Conservation (phyloP, 2,329 filamentous ascomycete species). For the Penicillium occitanis region DNA sequence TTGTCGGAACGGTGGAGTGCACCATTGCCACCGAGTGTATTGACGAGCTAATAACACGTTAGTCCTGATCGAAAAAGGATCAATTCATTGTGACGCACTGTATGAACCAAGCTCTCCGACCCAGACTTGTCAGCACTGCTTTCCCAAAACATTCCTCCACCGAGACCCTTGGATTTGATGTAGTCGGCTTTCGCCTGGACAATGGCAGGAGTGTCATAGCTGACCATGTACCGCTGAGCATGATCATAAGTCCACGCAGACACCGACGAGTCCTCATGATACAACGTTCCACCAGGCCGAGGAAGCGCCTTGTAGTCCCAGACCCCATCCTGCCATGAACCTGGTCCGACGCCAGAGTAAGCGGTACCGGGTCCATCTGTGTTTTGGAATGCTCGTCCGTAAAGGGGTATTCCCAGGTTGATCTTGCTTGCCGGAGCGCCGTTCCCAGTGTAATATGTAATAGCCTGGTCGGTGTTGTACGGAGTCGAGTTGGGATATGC, state of each 20-base stretch:
- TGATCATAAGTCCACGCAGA: conserved; percentile 69
- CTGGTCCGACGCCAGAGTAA: conserved; percentile 72
- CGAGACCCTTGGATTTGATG: conserved; percentile 65
- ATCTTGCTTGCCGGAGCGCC: conserved; percentile 71
- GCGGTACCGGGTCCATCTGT: conserved; percentile 71
- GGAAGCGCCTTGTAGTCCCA: conserved; percentile 84
- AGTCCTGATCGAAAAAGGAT: neutral
- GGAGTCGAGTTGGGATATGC: conserved; percentile 66
- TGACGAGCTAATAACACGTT: conserved; percentile 31
- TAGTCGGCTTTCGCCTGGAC: conserved; percentile 58
- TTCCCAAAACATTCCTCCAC: conserved; percentile 98
- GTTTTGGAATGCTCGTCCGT: conserved; percentile 78
- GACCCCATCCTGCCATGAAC: conserved; percentile 68
- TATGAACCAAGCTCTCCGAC: conserved; percentile 65
- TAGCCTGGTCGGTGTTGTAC: conserved; percentile 70
- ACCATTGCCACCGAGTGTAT: conserved; percentile 32
- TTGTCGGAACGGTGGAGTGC: conserved; percentile 51
- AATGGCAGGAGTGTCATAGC: conserved; percentile 68
- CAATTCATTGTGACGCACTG: conserved; percentile 32
- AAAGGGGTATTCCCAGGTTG: conserved; percentile 87
- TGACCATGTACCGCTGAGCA: conserved; percentile 61
- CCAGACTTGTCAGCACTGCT: conserved; percentile 72
- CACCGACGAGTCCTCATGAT: conserved; percentile 59
- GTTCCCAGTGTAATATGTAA: conserved; percentile 66
- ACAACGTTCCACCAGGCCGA: conserved; percentile 61